phyloP scores from a whole-genome alignment of 2,329 filamentous ascomycete genomes.

The Didymella sp. region DNA sequence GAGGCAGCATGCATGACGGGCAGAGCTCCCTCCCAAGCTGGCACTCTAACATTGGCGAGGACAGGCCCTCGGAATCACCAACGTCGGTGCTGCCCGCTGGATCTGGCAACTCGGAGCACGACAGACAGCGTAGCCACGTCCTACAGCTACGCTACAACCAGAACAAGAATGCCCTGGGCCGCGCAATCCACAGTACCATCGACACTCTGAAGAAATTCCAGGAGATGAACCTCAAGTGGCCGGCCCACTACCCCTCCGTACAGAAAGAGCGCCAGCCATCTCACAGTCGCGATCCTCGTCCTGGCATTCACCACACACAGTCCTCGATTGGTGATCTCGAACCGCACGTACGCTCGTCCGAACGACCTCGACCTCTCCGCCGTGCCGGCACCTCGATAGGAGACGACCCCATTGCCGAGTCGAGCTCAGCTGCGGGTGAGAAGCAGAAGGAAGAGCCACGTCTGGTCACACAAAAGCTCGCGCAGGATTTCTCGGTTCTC shows the following conservation, averaged over 20 bases:
- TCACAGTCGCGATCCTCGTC: constrained; percentile 61
- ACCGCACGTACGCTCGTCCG: constrained; percentile 48
- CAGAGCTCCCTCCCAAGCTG: constrained; percentile 63
- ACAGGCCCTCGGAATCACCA: constrained; percentile 64
- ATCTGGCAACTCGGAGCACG: constrained; percentile 62
- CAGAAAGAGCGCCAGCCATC: constrained; percentile 58
- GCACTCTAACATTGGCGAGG: constrained; percentile 63
- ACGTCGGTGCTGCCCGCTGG: constrained; percentile 60
- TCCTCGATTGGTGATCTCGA: constrained; percentile 63
- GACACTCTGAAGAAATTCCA: constrained; percentile 84
- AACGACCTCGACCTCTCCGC: constrained; percentile 62
- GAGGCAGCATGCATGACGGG: constrained; percentile 73
- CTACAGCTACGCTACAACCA: constrained; percentile 95
- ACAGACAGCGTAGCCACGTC: constrained; percentile 77
- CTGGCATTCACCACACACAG: constrained; percentile 68
- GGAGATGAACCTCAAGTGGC: constrained; percentile 89
- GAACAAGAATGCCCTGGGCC: constrained; percentile 84
- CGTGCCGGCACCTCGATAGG: constrained; percentile 76
- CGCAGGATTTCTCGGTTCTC: constrained; percentile 92
- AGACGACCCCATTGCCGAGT: constrained; percentile 67
- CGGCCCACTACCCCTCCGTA: constrained; percentile 90
- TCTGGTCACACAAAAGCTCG: constrained; percentile 88
- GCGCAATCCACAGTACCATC: constrained; percentile 85
- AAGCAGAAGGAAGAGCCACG: constrained; percentile 73
- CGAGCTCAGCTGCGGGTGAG: constrained; percentile 72